Percentiles rank a stretch among this genome's conserved stretches.
Conservation (phyloP, 2,329 filamentous ascomycete genomes). For the Aspergillus fumigatiaffinis region DNA sequence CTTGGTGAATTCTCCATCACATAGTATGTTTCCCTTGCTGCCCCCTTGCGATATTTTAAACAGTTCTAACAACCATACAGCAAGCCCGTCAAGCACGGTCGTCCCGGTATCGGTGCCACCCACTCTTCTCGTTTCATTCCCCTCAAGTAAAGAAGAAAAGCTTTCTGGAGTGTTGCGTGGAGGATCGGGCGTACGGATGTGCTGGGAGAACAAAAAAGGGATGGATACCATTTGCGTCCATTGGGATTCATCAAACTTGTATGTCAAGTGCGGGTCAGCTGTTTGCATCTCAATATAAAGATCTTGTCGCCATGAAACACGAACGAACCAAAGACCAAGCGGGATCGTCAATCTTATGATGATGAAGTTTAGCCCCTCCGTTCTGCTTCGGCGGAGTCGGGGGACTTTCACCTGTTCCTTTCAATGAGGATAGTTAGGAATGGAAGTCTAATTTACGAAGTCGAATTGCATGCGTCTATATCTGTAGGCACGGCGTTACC, state of each 20-base stretch:
- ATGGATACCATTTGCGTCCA: constrained; percentile 29
- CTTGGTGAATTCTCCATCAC: constrained; percentile 99
- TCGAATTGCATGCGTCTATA: constrained; percentile 4
- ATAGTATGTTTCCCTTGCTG: constrained; percentile 69
- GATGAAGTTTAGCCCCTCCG: constrained; percentile 9
- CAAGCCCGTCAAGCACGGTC: constrained; percentile 99
- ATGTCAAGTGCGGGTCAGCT: constrained; percentile 38
- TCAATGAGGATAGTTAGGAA: constrained; percentile 9
- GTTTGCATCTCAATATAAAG: constrained; percentile 40
- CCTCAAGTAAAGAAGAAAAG: constrained; percentile 75
- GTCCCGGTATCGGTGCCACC: constrained; percentile 99
- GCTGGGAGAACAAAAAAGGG: constrained; percentile 34
- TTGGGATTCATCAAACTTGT: constrained; percentile 34
- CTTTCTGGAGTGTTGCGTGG: constrained; percentile 35
- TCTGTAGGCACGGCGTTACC: background rate
- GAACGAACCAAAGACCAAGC: constrained; percentile 15
- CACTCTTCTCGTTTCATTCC: constrained; percentile 99
- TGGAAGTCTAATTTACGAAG: constrained; percentile 21
- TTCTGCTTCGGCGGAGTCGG: constrained; percentile 2
- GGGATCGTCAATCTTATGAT: constrained; percentile 10
- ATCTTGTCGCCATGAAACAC: constrained; percentile 33
- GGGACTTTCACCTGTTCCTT: constrained; percentile 13
- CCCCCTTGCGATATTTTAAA: background rate
- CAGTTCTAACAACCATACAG: constrained; percentile 57
- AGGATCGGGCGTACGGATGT: constrained; percentile 30